Evolutionary conservation across 2,329 filamentous ascomycete genomes (phyloP).

Genomic region (Stagonosporopsis tanaceti): DNA sequence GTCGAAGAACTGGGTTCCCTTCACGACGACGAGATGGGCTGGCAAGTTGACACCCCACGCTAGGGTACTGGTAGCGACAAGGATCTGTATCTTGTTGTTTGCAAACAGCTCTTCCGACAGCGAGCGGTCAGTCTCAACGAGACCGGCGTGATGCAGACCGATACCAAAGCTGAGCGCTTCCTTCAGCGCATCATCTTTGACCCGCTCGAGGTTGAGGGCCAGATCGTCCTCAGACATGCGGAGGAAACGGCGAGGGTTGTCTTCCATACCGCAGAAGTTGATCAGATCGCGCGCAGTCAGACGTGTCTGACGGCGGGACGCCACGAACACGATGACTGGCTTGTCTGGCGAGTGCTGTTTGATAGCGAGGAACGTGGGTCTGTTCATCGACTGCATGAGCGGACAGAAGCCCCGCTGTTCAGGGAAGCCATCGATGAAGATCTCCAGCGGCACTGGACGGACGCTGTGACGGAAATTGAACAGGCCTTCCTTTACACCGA

Average conservation of each 20-base stretch:
- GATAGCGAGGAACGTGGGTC: conserved; percentile 94
- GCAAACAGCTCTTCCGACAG: conserved; percentile 93
- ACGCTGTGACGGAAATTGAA: conserved; percentile 99
- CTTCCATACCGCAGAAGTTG: conserved; percentile 98
- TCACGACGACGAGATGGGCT: conserved; percentile 95
- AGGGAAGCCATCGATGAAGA: conserved; percentile 97
- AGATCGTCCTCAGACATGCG: conserved; percentile 95
- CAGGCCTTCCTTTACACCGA: conserved; percentile 91
- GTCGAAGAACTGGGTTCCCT: conserved; percentile 97
- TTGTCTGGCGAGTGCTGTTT: conserved; percentile 96
- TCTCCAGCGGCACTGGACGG: conserved; percentile 91
- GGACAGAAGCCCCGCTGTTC: conserved; percentile 95
- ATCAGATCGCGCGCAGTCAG: conserved; percentile 96
- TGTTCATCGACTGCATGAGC: conserved; percentile 99
- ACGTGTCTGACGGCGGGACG: conserved; percentile 91
- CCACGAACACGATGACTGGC: conserved; percentile 97
- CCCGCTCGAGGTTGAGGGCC: conserved; percentile 82
- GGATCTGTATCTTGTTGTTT: conserved; percentile 97
- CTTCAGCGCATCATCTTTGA: conserved; percentile 90
- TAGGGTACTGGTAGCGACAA: conserved; percentile 93
- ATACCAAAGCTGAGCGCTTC: conserved; percentile 98
- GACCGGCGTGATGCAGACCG: conserved; percentile 93
- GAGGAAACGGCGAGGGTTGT: conserved; percentile 92
- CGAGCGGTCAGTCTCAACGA: conserved; percentile 92
- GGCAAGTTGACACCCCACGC: conserved; percentile 99